phyloP scores from a whole-genome alignment of 257 asterid species.

The Schizonepeta tenuifolia region DNA sequence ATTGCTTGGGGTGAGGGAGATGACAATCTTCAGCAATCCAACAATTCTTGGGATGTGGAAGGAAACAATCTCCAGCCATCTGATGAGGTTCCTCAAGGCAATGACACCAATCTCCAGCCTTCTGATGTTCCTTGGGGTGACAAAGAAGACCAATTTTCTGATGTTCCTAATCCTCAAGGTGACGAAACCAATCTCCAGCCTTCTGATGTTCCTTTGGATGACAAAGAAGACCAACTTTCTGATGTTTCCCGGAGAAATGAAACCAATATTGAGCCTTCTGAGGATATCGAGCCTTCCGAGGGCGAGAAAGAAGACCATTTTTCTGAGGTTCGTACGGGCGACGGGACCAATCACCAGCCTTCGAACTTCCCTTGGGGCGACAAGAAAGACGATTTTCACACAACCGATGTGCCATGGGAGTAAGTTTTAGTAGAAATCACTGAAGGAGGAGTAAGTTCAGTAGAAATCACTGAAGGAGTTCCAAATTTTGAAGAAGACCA shows the following conservation, averaged over 20 bases:
- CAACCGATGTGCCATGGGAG: constrained; percentile 41
- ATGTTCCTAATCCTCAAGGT: no score
- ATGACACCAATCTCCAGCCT: neutral
- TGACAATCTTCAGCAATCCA: constrained; percentile 1
- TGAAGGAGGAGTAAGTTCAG: constrained; percentile 27
- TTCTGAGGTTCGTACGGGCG: no score
- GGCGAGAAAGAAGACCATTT: no score
- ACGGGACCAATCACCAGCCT: no score
- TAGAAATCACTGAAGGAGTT: constrained; percentile 29
- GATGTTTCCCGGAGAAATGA: neutral
- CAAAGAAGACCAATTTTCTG: no score
- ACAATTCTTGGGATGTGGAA: constrained; percentile 6
- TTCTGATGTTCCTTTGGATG: neutral
- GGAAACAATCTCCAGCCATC: constrained; percentile 6
- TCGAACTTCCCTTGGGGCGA: neutral
- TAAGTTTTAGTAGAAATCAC: constrained; percentile 14
- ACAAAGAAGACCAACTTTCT: no score
- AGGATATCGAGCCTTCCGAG: no score
- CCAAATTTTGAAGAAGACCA: constrained; percentile 39
- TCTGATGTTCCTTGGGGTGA: neutral
- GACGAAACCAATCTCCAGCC: neutral
- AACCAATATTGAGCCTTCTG: neutral
- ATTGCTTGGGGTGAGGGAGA: constrained; percentile 22
- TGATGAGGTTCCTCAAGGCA: constrained; percentile 7
- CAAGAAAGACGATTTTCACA: constrained; percentile 14